Evolutionary conservation across 345 rosid species (phyloP), one percentile per base, ranked within the genome.

Genomic region (Viola odorata): DNA sequence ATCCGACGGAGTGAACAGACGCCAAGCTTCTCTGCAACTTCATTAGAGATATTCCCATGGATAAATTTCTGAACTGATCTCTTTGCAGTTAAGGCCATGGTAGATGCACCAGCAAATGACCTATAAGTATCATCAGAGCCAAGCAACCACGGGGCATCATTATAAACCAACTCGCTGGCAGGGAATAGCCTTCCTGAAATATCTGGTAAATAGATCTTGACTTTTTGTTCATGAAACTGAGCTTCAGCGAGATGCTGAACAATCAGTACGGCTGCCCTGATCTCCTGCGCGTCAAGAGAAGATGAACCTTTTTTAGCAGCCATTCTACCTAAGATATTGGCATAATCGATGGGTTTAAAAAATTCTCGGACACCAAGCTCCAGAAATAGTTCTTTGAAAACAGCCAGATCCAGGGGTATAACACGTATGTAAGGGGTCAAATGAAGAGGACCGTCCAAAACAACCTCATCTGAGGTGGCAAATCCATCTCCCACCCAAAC

Each of bases 401-500:
- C 98, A 56, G 96, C 96, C 59, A 91, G 77, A 76, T 91, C 98
- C 57, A 81, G 69, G 56, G 98, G 96, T 75, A 91, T 77, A 65
- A 91, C 95, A 48, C 98, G 95, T 66, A 91, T 71, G 65, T 91
- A 91, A 58, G 96, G 96, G 76, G 87, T 88, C 84, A 91, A 80
- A 70, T 88, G 96, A 78, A 91, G 84, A 69, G 88, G 96, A 51
- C 98, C 96, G 73, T 91, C 86, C 45, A 91, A 91, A 65, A 88
- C 98, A 71, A 91, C 96, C 85, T 91, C 98, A 66, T 83, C 84
- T 39, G 78, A 65, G 6, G 82, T 91, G 65, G 98, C 89, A 86
- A 91, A 91, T 66, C 98, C 98, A 82, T 88, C 98, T 63, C 98
- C 98, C 51, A 91, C 96, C 98, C 98, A 91, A 64, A 91, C 85